phyloP scores from a whole-genome alignment of 2,329 filamentous ascomycete genomes.

The Colletotrichum higginsianum region DNA sequence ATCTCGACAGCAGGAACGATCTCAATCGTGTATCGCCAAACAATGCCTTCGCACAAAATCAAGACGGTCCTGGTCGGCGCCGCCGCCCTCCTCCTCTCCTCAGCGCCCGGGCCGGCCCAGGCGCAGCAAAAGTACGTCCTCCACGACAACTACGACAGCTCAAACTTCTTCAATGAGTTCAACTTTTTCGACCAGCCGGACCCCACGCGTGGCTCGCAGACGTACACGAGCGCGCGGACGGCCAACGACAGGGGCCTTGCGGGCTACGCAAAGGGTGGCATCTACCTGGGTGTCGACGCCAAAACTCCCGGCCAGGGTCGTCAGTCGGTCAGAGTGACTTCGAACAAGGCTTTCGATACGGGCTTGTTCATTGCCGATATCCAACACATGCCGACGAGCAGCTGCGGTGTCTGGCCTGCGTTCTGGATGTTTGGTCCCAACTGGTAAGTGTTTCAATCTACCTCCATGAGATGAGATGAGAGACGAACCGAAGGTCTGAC shows the following conservation, averaged over 20 bases:
- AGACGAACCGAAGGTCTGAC: background rate
- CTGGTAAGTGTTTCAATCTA: slow-evolving; percentile 64
- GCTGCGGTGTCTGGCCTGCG: slow-evolving; percentile 83
- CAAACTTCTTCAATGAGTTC: slow-evolving; percentile 71
- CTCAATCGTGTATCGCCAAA: slow-evolving; percentile 18
- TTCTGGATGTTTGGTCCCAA: slow-evolving; percentile 78
- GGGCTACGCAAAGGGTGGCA: slow-evolving; percentile 65
- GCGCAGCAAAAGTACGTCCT: slow-evolving; percentile 58
- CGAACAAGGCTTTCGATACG: slow-evolving; percentile 75
- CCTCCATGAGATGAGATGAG: background rate
- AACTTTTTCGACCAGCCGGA: slow-evolving; percentile 72
- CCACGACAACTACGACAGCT: slow-evolving; percentile 62
- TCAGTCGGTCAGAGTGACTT: slow-evolving; percentile 78
- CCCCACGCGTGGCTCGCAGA: slow-evolving; percentile 82
- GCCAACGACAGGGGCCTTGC: slow-evolving; percentile 73
- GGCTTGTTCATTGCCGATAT: slow-evolving; percentile 83
- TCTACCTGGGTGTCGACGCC: slow-evolving; percentile 81
- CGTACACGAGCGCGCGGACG: slow-evolving; percentile 73
- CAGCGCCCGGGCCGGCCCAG: slow-evolving; percentile 45
- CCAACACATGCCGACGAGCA: slow-evolving; percentile 80
- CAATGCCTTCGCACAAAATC: slow-evolving; percentile 35
- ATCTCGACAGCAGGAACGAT: slow-evolving; percentile 1
- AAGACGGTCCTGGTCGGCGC: slow-evolving; percentile 33
- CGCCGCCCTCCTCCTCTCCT: slow-evolving; percentile 27
- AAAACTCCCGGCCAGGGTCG: slow-evolving; percentile 74